Base-by-base conservation (phyloP, 352 stramenopile genomes). In the Halophytophthora polymorphica region DNA sequence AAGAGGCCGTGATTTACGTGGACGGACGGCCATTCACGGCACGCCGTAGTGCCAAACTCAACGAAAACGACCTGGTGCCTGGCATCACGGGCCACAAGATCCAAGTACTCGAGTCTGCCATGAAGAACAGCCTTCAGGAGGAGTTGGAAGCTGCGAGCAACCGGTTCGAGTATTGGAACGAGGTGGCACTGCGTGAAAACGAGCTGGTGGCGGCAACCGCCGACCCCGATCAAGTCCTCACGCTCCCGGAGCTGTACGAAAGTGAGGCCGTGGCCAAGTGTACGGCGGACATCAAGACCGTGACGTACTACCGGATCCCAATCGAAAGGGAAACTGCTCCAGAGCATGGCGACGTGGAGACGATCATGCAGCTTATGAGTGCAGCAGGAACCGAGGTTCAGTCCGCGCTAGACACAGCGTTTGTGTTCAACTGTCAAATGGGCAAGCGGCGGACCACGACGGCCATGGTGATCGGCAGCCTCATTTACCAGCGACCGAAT, bases 371-470 rank as follows among this genome's bases (percentile, higher is more conserved):
- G 21, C 53, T 89, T 47, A 76, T 92, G 38, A 56, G 66, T n/a
- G 47, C 56, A 0, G 57, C 49, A 15, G 57, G 53, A 14, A 51
- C 56, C n/a, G 53, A 71, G n/a, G 35, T 37, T 2, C 39, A 58
- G 0, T 42, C 54, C n/a, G 59, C 64, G 6, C 41, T 39, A 15
- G 53, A 74, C 21, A 94, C 83, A 15, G 83, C 83, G n/a, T 84
- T 91, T 56, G 74, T 94, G 13, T 94, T 94, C 50, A 95, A 95
- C 39, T 95, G 84, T 25, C 84, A 95, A 63, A 93, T 92, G 80
- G 84, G 84, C 12, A 90, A 91, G 51, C 77, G 82, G 8, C 77
- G 84, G 12, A 93, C 84, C 13, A 95, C 84, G 6, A 93, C 80
- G 1, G 81, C 78, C 2, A 67, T 95, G 38, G 77, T 90, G 44